Base-by-base conservation (phyloP, 805 yeast species). In the Kodamaea laetipori region DNA sequence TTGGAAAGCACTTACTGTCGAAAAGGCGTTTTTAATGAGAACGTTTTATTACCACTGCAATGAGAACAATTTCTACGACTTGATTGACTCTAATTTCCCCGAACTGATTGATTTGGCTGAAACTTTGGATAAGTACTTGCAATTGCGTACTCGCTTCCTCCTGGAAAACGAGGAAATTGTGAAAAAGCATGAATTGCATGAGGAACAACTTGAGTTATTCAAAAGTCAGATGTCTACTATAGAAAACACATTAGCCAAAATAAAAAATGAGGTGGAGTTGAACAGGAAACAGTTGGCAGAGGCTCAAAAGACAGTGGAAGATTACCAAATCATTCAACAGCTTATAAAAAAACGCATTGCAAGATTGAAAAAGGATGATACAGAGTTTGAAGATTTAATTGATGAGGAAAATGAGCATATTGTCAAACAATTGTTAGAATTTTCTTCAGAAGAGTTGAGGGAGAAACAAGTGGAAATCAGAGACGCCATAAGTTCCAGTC, bases 41-140 rank as follows among this genome's bases (percentile, higher is more conserved):
- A 74, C 81, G 2, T 84, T 80, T 54, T 84, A 78, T 56, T 75
- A 76, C 30, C 80, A 78, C 57, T 89, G 96, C 60, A 66, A 65
- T 37, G 77, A 76, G 13, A 70, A 79, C 47, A 68, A 75, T 15
- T 59, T 78, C 39, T 60, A 62, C 30, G 84, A 80, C 15, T 62
- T 77, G 7, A 68, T 87, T 19, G 96, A 89, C 37, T 69, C 71
- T 11, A 79, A 76, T 50, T 84, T 84, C 60, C 96, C 96, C 0
- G 97, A 87, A 48, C 78, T 94, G 3, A 75, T 89, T 1, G 81
- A 74, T 41, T 71, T 90, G 44, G 85, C 95, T 0, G 74, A 73
- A 15, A 64, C 76, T 8, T 61, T 90, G 17, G 73, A 74, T 32
- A 71, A 67, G 23, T 86, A 86, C 55, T 66, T 89, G 33, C 69